phyloP scores from a whole-genome alignment of 768 basidiomycete genomes.

The Leucocoprinus sp. region DNA sequence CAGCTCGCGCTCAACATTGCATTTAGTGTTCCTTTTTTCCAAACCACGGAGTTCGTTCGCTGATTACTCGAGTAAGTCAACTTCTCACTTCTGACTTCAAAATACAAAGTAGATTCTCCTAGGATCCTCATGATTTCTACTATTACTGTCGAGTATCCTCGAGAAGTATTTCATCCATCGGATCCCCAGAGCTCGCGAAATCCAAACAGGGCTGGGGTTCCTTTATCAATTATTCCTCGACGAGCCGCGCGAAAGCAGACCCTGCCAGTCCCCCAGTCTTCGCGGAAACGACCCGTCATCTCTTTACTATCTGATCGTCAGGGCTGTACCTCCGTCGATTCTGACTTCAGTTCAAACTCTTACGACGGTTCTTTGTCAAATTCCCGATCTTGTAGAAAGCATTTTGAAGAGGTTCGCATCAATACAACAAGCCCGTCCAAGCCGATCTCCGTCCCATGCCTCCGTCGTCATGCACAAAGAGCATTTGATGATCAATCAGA shows the following conservation, averaged over 20 bases:
- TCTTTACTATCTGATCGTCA: neutral
- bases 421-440: conserved; percentile 8
- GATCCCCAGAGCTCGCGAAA: conserved; percentile 26
- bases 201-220: conserved; percentile 47
- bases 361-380: neutral
- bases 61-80: neutral
- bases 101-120: conserved; percentile 8
- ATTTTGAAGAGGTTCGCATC: conserved; percentile 13
- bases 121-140: conserved; percentile 34
- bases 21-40: no score
- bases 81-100: conserved; percentile 6
- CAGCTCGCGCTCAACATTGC: conserved; percentile 2
- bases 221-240: conserved; percentile 60
- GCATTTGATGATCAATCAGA: conserved; percentile 4
- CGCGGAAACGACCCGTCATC: conserved; percentile 9
- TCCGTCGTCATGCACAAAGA: neutral
- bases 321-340: neutral
- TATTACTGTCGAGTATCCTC: conserved; percentile 23
- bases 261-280: conserved; percentile 16
- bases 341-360: conserved; percentile 6
- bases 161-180: conserved; percentile 28
- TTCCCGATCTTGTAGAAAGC: conserved; percentile 11
- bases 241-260: conserved; percentile 27
- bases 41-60: neutral
- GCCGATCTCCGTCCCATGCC: neutral